Base-by-base conservation (phyloP, 1,284 basidiomycete species). In the Trametes pubescens region DNA sequence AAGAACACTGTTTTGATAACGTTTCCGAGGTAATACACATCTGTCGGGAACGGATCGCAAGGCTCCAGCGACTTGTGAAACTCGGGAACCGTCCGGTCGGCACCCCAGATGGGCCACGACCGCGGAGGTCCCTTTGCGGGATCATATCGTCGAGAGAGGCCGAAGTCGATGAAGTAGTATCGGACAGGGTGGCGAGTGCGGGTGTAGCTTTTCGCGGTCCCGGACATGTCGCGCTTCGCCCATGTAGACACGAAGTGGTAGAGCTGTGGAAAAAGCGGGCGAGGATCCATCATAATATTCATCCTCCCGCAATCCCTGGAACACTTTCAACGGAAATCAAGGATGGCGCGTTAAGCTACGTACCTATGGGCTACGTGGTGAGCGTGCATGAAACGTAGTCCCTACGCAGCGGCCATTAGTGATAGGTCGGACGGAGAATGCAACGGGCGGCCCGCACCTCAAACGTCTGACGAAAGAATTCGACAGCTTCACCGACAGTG, bases 101-200 rank as follows among this genome's bases (percentile, higher is more conserved):
- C 70, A 1, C 70, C 71, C 13, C 58, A 18, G n/a, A 69, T 64
- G 1, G 65, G 64, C 29, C 48, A 11, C 57, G 68, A 51, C 26
- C 62, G 44, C 47, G 74, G 62, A 35, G 66, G 32, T 29, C 16
- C 49, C 35, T 35, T 40, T 1, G 40, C 35, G 0, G 63, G 48
- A 16, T 60, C 32, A 43, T 67, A 73, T 54, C 65, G 67, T 8
- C 75, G 68, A 14, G 81, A 81, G 11, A 79, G 56, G 0, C 78
- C 79, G 29, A 81, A 82, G 58, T 82, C 76, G n/a, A 72, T 71
- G 55, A 70, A 69, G 47, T 75, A 75, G 56, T 81, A 81, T 51
- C 67, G 74, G 2, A 71, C 63, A 0, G 76, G 75, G 7, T 62
- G 65, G 32, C 69, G 61, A 0, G 76, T 79, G 1, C 79, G 73